phyloP scores from a whole-genome alignment of 257 asterid genomes.

The Scutellaria galericulata region DNA sequence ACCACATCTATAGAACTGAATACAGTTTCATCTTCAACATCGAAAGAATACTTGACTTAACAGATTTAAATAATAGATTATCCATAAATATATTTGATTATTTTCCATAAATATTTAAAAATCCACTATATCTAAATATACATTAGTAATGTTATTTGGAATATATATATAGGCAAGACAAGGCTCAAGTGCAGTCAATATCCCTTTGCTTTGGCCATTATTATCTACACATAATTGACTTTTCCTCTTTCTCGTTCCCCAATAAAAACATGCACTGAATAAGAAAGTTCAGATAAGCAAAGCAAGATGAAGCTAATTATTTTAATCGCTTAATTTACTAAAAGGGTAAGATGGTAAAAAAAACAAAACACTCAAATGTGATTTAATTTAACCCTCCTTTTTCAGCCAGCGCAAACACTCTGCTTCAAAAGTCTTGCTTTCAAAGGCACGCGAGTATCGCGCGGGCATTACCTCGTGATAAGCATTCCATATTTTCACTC shows the following conservation, averaged over 20 bases:
- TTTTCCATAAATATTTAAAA: no score
- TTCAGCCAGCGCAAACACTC: no score
- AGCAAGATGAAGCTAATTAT: background rate
- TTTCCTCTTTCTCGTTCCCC: constrained; percentile 30
- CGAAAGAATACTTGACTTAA: background rate
- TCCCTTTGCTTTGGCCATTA: constrained; percentile 26
- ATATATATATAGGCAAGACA: constrained; percentile 25
- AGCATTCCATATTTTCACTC: no score
- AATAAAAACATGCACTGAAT: constrained; percentile 32
- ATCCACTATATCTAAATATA: no score
- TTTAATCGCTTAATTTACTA: no score
- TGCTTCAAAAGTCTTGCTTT: constrained; percentile 35
- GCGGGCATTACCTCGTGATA: no score
- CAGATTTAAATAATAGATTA: background rate
- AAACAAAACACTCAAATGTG: background rate
- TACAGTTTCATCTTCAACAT: constrained; percentile 5
- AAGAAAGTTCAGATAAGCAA: background rate
- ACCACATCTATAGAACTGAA: background rate
- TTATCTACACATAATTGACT: background rate
- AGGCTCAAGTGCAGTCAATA: constrained; percentile 38
- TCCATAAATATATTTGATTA: background rate
- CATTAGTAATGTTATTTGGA: no score
- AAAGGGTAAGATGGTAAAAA: no score
- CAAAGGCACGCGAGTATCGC: no score
- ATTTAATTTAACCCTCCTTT: no score